Conservation (phyloP, 441 rosid genomes). For the Bocquillonia castaneifolia region DNA sequence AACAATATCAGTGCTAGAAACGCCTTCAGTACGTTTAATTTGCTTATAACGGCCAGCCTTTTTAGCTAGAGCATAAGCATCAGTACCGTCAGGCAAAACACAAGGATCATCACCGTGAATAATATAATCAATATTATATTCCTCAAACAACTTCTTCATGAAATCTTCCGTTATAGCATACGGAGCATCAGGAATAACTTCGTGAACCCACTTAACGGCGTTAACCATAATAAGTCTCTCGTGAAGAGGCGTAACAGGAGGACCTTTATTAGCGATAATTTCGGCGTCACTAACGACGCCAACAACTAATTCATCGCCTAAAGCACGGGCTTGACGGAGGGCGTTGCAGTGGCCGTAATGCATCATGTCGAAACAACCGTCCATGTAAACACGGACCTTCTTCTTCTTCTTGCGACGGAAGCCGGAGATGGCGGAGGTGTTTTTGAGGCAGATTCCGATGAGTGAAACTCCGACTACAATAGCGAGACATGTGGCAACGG, state of each 20-base stretch:
- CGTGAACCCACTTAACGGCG: constrained; percentile 73
- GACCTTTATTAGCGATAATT: constrained; percentile 59
- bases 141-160: constrained; percentile 56
- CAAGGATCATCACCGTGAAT: constrained; percentile 69
- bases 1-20: constrained; percentile 60
- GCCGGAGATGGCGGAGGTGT: constrained; percentile 4
- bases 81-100: constrained; percentile 63
- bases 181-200: constrained; percentile 61
- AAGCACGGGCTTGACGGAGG: constrained; percentile 63
- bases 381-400: constrained; percentile 62
- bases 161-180: constrained; percentile 59
- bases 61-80: constrained; percentile 59
- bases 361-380: constrained; percentile 80
- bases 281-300: constrained; percentile 70
- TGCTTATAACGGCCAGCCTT: constrained; percentile 65
- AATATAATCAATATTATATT: constrained; percentile 55
- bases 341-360: constrained; percentile 83
- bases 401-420: constrained; percentile 33
- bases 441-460: constrained; percentile 28
- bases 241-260: constrained; percentile 59
- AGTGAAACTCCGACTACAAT: constrained; percentile 37
- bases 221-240: constrained; percentile 58
- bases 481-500: constrained; percentile 38
- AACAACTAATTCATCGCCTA: constrained; percentile 59
- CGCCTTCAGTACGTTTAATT: constrained; percentile 70